Conservation (phyloP, 805 yeast species). For the Grigorovia jiainica region DNA sequence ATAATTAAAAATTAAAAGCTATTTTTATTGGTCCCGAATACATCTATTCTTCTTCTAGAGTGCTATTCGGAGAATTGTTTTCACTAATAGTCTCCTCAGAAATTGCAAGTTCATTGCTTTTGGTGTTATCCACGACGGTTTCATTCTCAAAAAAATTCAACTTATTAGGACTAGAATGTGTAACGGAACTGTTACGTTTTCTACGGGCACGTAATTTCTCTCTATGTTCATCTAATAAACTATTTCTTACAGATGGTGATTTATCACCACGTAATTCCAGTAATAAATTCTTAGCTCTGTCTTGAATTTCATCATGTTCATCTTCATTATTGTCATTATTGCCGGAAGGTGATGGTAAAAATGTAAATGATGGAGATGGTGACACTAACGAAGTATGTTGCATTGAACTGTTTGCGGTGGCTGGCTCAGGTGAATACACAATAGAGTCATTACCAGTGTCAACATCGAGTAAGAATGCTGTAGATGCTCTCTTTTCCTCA, state of each 20-base stretch:
- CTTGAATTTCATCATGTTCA: slow-evolving; percentile 25
- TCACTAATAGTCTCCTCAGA: neutral
- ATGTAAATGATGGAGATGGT: slow-evolving; percentile 6
- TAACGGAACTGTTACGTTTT: slow-evolving; percentile 10
- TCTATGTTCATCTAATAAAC: slow-evolving; percentile 19
- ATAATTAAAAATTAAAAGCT: too few species aligned
- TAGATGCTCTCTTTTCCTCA: slow-evolving; percentile 15
- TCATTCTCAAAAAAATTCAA: slow-evolving; percentile 9
- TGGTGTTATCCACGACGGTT: neutral
- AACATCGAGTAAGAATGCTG: slow-evolving; percentile 9
- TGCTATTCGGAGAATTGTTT: neutral
- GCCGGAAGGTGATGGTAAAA: neutral
- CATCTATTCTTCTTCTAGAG: too few species aligned
- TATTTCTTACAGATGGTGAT: slow-evolving; percentile 17
- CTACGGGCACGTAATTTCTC: slow-evolving; percentile 23
- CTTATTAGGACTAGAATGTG: slow-evolving; percentile 7
- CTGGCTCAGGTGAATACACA: slow-evolving; percentile 21
- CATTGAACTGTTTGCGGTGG: neutral
- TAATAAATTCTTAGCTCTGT: slow-evolving; percentile 53
- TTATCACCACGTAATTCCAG: slow-evolving; percentile 45
- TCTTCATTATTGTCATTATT: slow-evolving; percentile 1
- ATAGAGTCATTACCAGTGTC: slow-evolving; percentile 23
- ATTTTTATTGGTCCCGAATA: too few species aligned
- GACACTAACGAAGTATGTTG: neutral
- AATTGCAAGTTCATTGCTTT: neutral